Evolutionary conservation across 768 basidiomycete genomes (phyloP).

Genomic region (Boletus rubroflammeus): DNA sequence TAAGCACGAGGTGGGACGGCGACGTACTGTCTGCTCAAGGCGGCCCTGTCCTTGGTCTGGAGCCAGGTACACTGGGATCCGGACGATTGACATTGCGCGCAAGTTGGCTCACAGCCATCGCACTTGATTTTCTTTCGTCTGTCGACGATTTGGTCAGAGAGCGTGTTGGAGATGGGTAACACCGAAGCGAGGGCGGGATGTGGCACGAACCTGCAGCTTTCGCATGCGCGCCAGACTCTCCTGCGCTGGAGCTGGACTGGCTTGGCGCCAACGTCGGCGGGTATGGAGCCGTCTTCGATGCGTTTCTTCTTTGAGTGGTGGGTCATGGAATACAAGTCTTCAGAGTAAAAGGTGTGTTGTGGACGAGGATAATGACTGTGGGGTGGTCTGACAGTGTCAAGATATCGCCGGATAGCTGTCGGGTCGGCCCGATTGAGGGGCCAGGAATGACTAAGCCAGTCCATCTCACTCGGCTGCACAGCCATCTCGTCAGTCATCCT

Average conservation of each 20-base stretch:
- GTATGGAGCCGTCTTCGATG: constrained; percentile 48
- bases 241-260: constrained; percentile 75
- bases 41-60: constrained; percentile 88
- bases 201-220: constrained; percentile 72
- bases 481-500: constrained; percentile 22
- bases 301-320: constrained; percentile 78
- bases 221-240: constrained; percentile 87
- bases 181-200: constrained; percentile 1
- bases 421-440: constrained; percentile 33
- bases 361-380: constrained; percentile 22
- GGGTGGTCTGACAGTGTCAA: constrained; percentile 19
- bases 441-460: constrained; percentile 34
- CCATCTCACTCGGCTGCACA: constrained; percentile 24
- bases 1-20: background rate
- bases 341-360: constrained; percentile 31
- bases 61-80: constrained; percentile 83
- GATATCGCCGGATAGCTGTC: constrained; percentile 34
- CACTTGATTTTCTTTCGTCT: constrained; percentile 94
- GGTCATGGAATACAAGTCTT: constrained; percentile 46
- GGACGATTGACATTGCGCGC: constrained; percentile 74
- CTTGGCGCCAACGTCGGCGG: constrained; percentile 58
- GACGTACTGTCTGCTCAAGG: constrained; percentile 83
- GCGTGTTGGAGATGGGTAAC: constrained; percentile 15
- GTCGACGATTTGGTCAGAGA: constrained; percentile 18
- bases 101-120: constrained; percentile 83